Evolutionary conservation across 192 early-diverging fungal genomes (phyloP).

Genomic region (Backusella morwellensis): DNA sequence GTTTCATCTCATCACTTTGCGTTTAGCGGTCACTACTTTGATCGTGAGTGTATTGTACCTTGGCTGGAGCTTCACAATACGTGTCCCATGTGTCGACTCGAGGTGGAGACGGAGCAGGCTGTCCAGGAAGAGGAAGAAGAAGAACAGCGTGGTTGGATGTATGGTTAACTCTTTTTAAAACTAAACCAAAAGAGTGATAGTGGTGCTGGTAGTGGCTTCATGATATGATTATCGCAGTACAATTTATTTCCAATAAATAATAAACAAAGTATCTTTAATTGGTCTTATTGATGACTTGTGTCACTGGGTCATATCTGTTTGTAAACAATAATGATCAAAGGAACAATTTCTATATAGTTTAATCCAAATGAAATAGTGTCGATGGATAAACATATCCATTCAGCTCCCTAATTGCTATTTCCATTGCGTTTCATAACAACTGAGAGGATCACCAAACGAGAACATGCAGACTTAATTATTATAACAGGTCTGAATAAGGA

Average conservation of each 20-base stretch:
- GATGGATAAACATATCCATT: not conserved
- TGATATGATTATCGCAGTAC: not conserved
- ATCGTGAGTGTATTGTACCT: slow-evolving; percentile 36
- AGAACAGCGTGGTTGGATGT: slow-evolving; percentile 34
- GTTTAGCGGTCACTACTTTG: slow-evolving; percentile 37
- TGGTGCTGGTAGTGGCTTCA: not conserved
- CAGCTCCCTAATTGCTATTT: not conserved
- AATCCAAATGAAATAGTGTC: not conserved
- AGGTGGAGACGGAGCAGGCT: slow-evolving; percentile 35
- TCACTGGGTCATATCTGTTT: not conserved
- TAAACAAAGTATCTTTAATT: not conserved
- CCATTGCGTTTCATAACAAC: not conserved
- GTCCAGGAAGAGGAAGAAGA: slow-evolving; percentile 40
- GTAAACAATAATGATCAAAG: not conserved
- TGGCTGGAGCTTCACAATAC: slow-evolving; percentile 40
- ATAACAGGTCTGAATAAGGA: not conserved
- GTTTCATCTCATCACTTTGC: not conserved
- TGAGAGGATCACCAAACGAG: not conserved
- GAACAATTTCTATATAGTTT: not conserved
- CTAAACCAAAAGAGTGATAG: not conserved
- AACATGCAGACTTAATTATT: not conserved
- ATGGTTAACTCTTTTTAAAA: slow-evolving; percentile 16
- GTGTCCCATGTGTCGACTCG: slow-evolving; percentile 36
- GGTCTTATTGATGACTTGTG: not conserved
- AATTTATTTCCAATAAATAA: not conserved